Base-by-base conservation (phyloP, 495 filamentous ascomycete genomes). In the Penicillium daleae region DNA sequence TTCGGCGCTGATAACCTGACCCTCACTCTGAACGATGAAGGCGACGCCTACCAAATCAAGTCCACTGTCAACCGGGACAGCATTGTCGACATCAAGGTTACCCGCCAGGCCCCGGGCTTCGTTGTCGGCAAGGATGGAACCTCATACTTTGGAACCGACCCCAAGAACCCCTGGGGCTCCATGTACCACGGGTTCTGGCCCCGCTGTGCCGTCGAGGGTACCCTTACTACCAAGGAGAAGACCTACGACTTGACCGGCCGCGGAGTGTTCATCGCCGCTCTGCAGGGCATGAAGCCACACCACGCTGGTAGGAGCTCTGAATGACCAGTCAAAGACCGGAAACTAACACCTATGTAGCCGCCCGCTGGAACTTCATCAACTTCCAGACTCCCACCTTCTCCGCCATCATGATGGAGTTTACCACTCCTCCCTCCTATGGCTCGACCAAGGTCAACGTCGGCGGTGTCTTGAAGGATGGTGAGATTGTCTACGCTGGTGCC, bases 271-370 rank as follows among this genome's bases (percentile, higher is more conserved):
- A 80, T 87, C 65, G 88, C 92, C 74, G 92, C 92, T 33, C 80
- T 98, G 40, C 95, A 99, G 74, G 95, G 92, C 65, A 98, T 98
- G 96, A 99, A 98, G 82, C 95, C 95, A 15, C 95, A 99, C 73
- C 96, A 98, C 77, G 92, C 92, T 42, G 88, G 88, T 90, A 83
- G 42, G 35, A 15, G 5, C 8, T n/a, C 19, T 24, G 12, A 22
- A 35, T 13, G 13, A 22, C n/a, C 1, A 0, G 6, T 8, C 3
- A 12, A 9, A 32, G 6, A 22, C 2, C 17, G n/a, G 4, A 33
- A 21, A 54, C 51, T 54, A 17, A 54, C 51, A 17, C 22, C 4
- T 24, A 31, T 54, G 37, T 67, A 89, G 95, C 93, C 59, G 88
- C 93, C 19, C 89, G 86, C 63, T 99, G 95, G 95, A 96, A 93